These are phyloP conservation scores for Craterostigma plantagineum DNA, from an alignment of 257 asterid genomes.

Conservation along the genomic window DNA sequence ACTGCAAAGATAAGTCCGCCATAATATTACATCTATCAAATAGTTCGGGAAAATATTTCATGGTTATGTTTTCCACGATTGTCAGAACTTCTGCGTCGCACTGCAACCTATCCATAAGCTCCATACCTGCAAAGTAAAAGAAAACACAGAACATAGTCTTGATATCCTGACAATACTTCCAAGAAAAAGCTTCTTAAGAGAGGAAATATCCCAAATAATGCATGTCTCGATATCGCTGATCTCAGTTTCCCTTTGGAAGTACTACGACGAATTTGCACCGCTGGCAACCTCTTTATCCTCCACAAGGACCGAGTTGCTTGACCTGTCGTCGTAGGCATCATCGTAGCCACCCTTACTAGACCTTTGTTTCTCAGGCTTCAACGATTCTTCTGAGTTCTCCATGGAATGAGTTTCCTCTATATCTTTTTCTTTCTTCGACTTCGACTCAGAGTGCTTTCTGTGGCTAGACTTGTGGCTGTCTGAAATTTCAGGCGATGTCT, in stretches of 20 bases:
- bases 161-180: too few species aligned
- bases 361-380: conserved; percentile 23
- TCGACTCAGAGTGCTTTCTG: conserved; percentile 39
- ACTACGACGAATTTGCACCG: conserved; percentile 11
- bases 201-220: conserved; percentile 13
- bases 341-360: too few species aligned
- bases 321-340: conserved; percentile 15
- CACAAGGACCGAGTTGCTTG: conserved; percentile 11
- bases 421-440: conserved; percentile 23
- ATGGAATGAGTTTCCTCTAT: conserved; percentile 13
- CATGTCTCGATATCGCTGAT: too few species aligned
- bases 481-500: conserved; percentile 22
- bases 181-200: conserved; percentile 14
- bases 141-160: conserved; percentile 21
- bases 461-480: conserved; percentile 41
- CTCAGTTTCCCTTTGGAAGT: conserved; percentile 11
- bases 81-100: conserved; percentile 26
- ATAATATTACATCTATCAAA: conserved; percentile 42
- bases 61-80: too few species aligned
- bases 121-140: conserved; percentile 64
- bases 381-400: conserved; percentile 25
- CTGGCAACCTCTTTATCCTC: conserved; percentile 18
- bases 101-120: conserved; percentile 15
- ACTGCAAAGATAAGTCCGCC: conserved; percentile 44
- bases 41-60: conserved; percentile 30